Evolutionary conservation across 2,329 filamentous ascomycete genomes (phyloP).

Genomic region (Sclerotinia subarctica): DNA sequence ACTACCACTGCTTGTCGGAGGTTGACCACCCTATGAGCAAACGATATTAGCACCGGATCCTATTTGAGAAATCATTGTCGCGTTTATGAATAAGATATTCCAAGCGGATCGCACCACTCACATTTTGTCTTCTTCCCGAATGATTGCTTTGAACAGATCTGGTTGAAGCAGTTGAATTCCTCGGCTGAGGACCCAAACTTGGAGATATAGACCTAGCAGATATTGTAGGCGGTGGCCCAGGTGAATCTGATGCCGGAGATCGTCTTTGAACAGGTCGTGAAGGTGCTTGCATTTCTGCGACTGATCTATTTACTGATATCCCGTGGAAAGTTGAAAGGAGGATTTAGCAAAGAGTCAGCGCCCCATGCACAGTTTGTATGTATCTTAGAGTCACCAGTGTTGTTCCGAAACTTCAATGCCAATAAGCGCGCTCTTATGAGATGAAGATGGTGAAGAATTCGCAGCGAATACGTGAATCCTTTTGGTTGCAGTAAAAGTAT

Average conservation of each 20-base stretch:
- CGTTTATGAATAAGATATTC: not conserved
- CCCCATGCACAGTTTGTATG: conserved; percentile 7
- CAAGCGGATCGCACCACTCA: conserved; percentile 44
- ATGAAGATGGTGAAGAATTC: not conserved
- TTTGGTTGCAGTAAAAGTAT: not conserved
- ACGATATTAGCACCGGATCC: conserved; percentile 17
- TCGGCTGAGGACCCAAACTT: conserved; percentile 50
- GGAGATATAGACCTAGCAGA: conserved; percentile 60
- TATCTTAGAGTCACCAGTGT: not conserved
- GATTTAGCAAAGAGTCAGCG: conserved; percentile 23
- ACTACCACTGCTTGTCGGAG: conserved; percentile 27
- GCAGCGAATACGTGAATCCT: conserved; percentile 5
- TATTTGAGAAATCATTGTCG: not conserved
- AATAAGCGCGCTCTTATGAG: not conserved
- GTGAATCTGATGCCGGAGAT: conserved; percentile 60
- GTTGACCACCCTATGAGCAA: conserved; percentile 24
- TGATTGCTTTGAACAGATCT: conserved; percentile 53
- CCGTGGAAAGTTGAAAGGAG: not conserved
- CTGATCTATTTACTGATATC: conserved; percentile 13
- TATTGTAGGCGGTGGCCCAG: conserved; percentile 52
- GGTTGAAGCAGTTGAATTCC: conserved; percentile 63
- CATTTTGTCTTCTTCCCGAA: conserved; percentile 53
- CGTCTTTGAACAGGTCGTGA: conserved; percentile 58
- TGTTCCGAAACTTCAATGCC: not conserved
- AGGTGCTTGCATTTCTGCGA: conserved; percentile 50